Conservation (phyloP, 371 early-diverging fungal genomes). For the Batkoa obscura region DNA sequence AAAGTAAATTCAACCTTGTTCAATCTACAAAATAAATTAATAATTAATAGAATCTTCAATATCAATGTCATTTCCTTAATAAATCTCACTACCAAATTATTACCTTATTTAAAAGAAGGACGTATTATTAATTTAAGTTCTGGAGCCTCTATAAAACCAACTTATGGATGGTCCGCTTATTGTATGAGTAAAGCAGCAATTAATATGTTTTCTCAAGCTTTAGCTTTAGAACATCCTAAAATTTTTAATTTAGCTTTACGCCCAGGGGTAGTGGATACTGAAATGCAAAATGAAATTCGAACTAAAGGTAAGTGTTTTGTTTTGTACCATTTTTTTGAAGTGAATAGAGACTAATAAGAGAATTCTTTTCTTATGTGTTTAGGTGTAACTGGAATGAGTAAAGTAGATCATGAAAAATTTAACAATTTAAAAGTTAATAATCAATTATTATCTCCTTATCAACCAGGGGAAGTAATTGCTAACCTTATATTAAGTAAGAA, state of each 20-base stretch:
- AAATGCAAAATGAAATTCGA: slow-evolving; percentile 61
- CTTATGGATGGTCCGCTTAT: not conserved
- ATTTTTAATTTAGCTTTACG: slow-evolving; percentile 46
- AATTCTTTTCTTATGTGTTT: not conserved
- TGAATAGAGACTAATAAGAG: too few species aligned
- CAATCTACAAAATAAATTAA: not conserved
- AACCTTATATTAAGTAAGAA: slow-evolving; percentile 11
- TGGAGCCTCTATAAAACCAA: not conserved
- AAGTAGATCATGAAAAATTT: slow-evolving; percentile 13
- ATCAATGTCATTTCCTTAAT: not conserved
- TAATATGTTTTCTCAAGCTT: slow-evolving; percentile 44
- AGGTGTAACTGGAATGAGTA: slow-evolving; percentile 10
- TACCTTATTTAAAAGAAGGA: not conserved
- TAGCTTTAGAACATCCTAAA: slow-evolving; percentile 57
- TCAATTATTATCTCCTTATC: slow-evolving; percentile 13
- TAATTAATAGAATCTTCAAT: not conserved
- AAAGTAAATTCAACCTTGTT: not conserved
- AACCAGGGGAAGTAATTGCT: slow-evolving; percentile 16
- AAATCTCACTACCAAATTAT: not conserved
- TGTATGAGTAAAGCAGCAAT: slow-evolving; percentile 53
- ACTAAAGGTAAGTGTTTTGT: slow-evolving; percentile 16
- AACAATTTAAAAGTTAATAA: slow-evolving; percentile 9
- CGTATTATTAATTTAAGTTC: not conserved
- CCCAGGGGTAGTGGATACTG: slow-evolving; percentile 81
- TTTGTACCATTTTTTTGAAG: not conserved